A percentile compares a stretch with the other conserved stretches of the same genome.
phyloP scores from a whole-genome alignment of 2,329 filamentous ascomycete species.

The Arthrinium puccinioides region DNA sequence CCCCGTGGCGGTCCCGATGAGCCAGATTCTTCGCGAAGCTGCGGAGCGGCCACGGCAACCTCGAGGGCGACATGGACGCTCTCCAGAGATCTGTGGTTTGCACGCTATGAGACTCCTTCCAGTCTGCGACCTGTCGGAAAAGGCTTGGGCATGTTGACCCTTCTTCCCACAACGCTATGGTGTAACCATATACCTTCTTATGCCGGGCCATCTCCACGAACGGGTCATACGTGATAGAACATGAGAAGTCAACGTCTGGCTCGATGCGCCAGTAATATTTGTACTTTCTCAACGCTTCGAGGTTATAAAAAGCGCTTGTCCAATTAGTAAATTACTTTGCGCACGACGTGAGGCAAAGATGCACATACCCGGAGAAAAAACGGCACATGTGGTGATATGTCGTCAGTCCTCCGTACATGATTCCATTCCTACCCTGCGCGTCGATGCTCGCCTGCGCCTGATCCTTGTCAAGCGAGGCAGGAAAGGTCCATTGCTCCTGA shows the following conservation, averaged over 20 bases:
- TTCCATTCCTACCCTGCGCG: conserved; percentile 20
- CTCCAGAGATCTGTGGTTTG: no score
- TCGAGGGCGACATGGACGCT: no score
- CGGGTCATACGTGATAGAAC: conserved; percentile 37
- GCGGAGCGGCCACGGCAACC: no score
- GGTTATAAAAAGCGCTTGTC: no score
- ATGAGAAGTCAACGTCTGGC: conserved; percentile 36
- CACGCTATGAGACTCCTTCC: no score
- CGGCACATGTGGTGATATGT: conserved; percentile 35
- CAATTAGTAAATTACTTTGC: no score
- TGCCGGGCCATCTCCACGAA: conserved; percentile 37
- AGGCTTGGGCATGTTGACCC: conserved; percentile 31
- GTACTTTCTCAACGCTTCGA: no score
- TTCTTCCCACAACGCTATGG: conserved; percentile 34
- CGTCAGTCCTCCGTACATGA: conserved; percentile 30
- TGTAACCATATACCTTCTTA: conserved; percentile 36
- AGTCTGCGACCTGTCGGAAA: conserved; percentile 31
- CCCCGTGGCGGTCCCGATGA: no score
- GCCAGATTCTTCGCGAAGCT: no score
- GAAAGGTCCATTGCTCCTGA: conserved; percentile 31
- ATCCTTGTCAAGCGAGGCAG: conserved; percentile 23
- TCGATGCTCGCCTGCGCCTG: conserved; percentile 23
- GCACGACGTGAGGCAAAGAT: no score
- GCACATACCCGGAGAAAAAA: no score
- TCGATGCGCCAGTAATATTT: no score